These are phyloP conservation scores for Phyllachora maydis DNA, from an alignment of 2,329 filamentous ascomycete species.

Conservation along the genomic window DNA sequence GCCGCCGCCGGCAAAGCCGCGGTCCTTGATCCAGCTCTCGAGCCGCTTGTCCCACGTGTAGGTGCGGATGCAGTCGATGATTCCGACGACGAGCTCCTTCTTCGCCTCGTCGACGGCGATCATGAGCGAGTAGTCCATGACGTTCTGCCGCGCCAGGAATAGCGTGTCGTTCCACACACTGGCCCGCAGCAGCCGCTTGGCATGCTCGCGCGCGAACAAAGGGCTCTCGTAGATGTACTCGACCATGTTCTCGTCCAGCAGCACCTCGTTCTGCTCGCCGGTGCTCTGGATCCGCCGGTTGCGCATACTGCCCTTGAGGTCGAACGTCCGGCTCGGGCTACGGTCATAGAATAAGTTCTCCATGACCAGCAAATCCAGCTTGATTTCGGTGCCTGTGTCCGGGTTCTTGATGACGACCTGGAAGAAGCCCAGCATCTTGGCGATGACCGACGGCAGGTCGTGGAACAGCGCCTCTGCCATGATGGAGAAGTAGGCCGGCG, in stretches of 20 bases:
- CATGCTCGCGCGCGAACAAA: conserved; percentile 85
- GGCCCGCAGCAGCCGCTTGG: conserved; percentile 76
- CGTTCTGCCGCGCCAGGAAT: conserved; percentile 83
- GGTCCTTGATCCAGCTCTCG: conserved; percentile 99
- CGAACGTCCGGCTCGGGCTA: conserved; percentile 72
- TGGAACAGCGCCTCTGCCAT: conserved; percentile 95
- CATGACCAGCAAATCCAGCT: conserved; percentile 85
- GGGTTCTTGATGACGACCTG: conserved; percentile 96
- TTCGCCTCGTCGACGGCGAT: conserved; percentile 82
- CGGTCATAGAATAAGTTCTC: conserved; percentile 97
- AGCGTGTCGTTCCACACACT: conserved; percentile 97
- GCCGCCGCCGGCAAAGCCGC: conserved; percentile 57
- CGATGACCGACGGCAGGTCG: conserved; percentile 85
- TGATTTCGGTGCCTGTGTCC: conserved; percentile 75
- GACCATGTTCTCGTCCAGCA: conserved; percentile 96
- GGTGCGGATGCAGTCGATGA: conserved; percentile 95
- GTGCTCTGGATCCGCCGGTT: conserved; percentile 95
- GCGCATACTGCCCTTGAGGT: conserved; percentile 94
- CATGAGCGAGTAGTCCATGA: conserved; percentile 99
- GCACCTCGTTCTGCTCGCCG: conserved; percentile 86
- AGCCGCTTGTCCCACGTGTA: conserved; percentile 99
- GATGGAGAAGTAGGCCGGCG: conserved; percentile 90
- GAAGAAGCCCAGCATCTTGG: conserved; percentile 98
- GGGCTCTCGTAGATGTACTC: conserved; percentile 98
- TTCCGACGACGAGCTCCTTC: conserved; percentile 87